phyloP scores from a whole-genome alignment of 139 green algal species.

The Chlamydomonas applanata region DNA sequence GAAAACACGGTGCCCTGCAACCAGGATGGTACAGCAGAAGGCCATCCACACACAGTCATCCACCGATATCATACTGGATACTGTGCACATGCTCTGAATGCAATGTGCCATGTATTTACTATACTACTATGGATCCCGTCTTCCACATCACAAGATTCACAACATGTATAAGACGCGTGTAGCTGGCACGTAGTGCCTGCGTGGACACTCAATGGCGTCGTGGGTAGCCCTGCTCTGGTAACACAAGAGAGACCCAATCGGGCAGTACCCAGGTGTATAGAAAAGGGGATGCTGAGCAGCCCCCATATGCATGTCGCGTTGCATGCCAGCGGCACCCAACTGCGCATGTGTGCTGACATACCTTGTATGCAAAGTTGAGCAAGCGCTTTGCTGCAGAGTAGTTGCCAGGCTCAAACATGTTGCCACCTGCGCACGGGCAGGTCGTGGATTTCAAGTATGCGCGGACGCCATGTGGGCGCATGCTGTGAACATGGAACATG shows the following conservation, averaged over 20 bases:
- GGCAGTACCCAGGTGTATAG: no score
- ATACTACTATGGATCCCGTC: no score
- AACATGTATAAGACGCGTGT: no score
- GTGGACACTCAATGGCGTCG: no score
- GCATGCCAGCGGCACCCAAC: background rate
- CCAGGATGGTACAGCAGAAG: no score
- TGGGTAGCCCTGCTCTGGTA: no score
- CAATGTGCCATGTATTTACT: background rate
- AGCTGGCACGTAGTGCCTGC: no score
- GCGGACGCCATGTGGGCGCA: background rate
- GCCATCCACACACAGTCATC: no score
- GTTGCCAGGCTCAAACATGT: constrained; percentile 88
- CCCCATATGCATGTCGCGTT: background rate
- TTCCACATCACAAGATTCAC: no score
- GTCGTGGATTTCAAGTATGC: background rate
- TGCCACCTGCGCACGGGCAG: constrained; percentile 52
- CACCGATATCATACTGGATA: background rate
- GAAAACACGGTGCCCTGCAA: constrained; percentile 31
- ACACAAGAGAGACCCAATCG: no score
- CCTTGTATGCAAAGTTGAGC: constrained; percentile 85
- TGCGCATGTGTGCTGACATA: background rate
- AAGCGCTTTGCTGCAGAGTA: constrained; percentile 59
- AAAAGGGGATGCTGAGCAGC: no score
- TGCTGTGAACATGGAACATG: no score
- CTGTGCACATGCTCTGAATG: background rate